Conservation (phyloP, 2,329 filamentous ascomycete species). For the Exophiala spinifera region DNA sequence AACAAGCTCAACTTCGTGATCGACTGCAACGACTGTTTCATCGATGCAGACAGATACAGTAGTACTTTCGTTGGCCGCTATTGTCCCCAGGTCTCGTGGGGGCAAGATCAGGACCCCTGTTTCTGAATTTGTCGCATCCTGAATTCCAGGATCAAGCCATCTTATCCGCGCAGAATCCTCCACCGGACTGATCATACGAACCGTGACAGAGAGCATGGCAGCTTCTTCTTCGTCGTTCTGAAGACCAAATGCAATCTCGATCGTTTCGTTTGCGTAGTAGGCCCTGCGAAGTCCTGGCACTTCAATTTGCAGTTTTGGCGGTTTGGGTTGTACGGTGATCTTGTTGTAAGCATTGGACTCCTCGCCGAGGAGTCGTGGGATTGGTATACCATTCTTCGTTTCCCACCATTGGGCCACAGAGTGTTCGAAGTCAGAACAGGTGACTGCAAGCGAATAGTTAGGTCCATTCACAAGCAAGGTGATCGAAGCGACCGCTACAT, state of each 20-base stretch:
- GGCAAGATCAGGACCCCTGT: constrained; percentile 10
- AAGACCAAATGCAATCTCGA: constrained; percentile 67
- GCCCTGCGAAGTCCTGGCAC: constrained; percentile 62
- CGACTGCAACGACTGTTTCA: constrained; percentile 50
- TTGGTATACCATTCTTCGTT: constrained; percentile 35
- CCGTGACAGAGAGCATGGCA: constrained; percentile 67
- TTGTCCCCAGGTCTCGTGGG: constrained; percentile 16
- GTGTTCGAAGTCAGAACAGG: constrained; percentile 46
- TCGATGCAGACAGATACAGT: constrained; percentile 47
- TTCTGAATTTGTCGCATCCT: constrained; percentile 28
- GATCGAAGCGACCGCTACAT: constrained; percentile 64
- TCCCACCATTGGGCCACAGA: constrained; percentile 44
- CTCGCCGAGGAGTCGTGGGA: constrained; percentile 42
- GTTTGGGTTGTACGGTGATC: constrained; percentile 77
- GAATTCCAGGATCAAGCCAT: constrained; percentile 43
- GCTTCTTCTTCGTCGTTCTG: constrained; percentile 80
- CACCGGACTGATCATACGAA: constrained; percentile 61
- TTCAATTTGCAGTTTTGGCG: constrained; percentile 81
- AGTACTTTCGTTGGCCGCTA: constrained; percentile 34
- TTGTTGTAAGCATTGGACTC: constrained; percentile 47
- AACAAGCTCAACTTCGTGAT: constrained; percentile 69
- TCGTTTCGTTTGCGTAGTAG: constrained; percentile 80
- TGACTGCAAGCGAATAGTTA: constrained; percentile 65
- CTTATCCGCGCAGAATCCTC: constrained; percentile 45
- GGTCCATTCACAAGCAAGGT: constrained; percentile 62